A percentile compares a stretch with the other conserved stretches of the same genome.
These are phyloP conservation scores for Byssothecium circinans DNA, from an alignment of 2,329 filamentous ascomycete species.

Conservation along the genomic window DNA sequence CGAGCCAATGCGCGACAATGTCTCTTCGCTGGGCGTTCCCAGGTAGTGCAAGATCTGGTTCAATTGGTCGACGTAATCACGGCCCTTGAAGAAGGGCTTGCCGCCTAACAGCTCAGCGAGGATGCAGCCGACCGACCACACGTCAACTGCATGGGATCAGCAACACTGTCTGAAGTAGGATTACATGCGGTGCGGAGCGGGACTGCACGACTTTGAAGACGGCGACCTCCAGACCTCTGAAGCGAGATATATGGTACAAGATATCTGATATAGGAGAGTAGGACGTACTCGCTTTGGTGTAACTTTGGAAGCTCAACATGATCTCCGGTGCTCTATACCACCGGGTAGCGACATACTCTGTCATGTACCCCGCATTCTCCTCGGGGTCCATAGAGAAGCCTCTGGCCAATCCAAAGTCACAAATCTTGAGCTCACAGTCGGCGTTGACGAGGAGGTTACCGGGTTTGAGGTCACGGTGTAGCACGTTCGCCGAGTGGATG, in stretches of 20 bases:
- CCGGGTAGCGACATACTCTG: constrained; percentile 95
- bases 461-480: constrained; percentile 95
- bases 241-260: constrained; percentile 1
- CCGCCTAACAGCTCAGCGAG: constrained; percentile 93
- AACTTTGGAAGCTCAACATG: constrained; percentile 99
- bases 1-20: constrained; percentile 88
- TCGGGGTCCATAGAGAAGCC: constrained; percentile 97
- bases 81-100: constrained; percentile 97
- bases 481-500: constrained; percentile 96
- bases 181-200: constrained; percentile 2
- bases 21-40: constrained; percentile 94
- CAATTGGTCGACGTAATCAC: constrained; percentile 98
- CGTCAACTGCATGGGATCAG: constrained; percentile 70
- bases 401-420: constrained; percentile 93
- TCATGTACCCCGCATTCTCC: constrained; percentile 99
- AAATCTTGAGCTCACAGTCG: constrained; percentile 99
- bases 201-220: background rate
- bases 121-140: constrained; percentile 99
- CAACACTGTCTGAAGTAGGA: constrained; percentile 17
- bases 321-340: constrained; percentile 99
- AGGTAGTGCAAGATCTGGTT: constrained; percentile 99
- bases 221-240: constrained; percentile 5
- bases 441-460: constrained; percentile 97
- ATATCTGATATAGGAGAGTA: background rate
- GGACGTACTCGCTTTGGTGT: constrained; percentile 98